Percentiles rank a stretch among this genome's conserved stretches.
Evolutionary conservation across 2,329 filamentous ascomycete species (phyloP).

Genomic region (Apiospora malaysiana): DNA sequence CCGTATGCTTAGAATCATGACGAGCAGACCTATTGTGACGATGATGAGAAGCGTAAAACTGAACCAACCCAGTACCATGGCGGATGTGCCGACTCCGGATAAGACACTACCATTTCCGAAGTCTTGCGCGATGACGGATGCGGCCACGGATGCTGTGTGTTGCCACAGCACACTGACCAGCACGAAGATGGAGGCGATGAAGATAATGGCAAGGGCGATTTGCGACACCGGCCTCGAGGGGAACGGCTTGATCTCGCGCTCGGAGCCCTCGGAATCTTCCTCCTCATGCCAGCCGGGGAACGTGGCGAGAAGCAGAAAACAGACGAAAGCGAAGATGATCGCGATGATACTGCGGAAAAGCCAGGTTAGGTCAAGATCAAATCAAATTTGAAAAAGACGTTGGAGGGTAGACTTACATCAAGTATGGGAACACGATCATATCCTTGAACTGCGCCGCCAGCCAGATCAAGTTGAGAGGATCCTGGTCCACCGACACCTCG

Average conservation of each 20-base stretch:
- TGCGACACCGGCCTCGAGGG: conserved; percentile 92
- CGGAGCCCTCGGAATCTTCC: conserved; percentile 77
- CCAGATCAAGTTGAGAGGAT: conserved; percentile 97
- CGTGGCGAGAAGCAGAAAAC: conserved; percentile 91
- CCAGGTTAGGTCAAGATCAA: background rate
- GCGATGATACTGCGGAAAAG: conserved; percentile 78
- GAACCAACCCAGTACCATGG: conserved; percentile 98
- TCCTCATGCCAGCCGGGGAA: conserved; percentile 99
- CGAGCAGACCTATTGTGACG: conserved; percentile 90
- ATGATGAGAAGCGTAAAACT: conserved; percentile 92
- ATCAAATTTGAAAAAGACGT: background rate
- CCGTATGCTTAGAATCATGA: conserved; percentile 95
- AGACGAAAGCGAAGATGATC: conserved; percentile 95
- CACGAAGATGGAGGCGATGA: conserved; percentile 73
- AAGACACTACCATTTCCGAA: conserved; percentile 45
- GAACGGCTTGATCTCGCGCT: conserved; percentile 92
- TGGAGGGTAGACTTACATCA: conserved; percentile 69
- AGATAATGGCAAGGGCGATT: conserved; percentile 91
- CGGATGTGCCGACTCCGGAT: conserved; percentile 63
- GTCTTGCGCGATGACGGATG: conserved; percentile 77
- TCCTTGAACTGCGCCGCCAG: conserved; percentile 97
- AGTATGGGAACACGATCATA: conserved; percentile 96
- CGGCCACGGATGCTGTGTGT: conserved; percentile 95
- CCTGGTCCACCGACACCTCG: conserved; percentile 87
- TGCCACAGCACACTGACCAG: conserved; percentile 85